Percentiles rank a stretch among this genome's conserved stretches.
Evolutionary conservation across 140 eudicot genomes (phyloP).

Genomic region (Ambrosia hybrid): DNA sequence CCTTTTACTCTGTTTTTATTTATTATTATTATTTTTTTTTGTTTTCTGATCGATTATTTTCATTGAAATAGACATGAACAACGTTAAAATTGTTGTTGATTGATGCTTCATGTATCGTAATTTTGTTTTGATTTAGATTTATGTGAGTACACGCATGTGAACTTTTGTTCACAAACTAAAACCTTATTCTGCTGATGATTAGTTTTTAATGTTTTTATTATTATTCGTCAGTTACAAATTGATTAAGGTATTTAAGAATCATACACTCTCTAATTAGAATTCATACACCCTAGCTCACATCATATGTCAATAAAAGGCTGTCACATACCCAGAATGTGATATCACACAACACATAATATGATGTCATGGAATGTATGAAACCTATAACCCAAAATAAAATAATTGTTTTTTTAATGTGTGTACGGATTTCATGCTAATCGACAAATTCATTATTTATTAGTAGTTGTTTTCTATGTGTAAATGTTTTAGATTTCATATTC

Average conservation of each 20-base stretch:
- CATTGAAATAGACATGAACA: background rate
- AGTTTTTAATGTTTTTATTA: background rate
- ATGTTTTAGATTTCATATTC: background rate
- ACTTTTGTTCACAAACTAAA: slow-evolving; percentile 20
- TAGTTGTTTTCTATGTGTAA: background rate
- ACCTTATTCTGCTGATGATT: background rate
- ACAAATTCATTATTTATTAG: slow-evolving; percentile 21
- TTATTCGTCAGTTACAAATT: slow-evolving; percentile 26
- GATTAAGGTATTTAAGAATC: slow-evolving; percentile 9
- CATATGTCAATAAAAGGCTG: too few relatives aligned
- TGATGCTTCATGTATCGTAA: slow-evolving; percentile 3
- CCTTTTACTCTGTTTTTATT: background rate
- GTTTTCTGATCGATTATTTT: background rate
- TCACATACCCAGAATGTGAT: too few relatives aligned
- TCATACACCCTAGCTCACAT: too few relatives aligned
- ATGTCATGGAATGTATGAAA: too few relatives aligned
- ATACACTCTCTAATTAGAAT: too few relatives aligned
- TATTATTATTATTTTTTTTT: background rate
- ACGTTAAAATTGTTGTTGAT: slow-evolving; percentile 8
- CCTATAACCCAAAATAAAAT: background rate
- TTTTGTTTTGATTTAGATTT: background rate
- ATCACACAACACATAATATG: too few relatives aligned
- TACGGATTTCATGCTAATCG: slow-evolving; percentile 42
- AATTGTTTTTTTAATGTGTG: slow-evolving; percentile 12
- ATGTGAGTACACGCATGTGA: slow-evolving; percentile 1